Base-by-base conservation (phyloP, 2,329 filamentous ascomycete species). In the Bipolaris cookei region DNA sequence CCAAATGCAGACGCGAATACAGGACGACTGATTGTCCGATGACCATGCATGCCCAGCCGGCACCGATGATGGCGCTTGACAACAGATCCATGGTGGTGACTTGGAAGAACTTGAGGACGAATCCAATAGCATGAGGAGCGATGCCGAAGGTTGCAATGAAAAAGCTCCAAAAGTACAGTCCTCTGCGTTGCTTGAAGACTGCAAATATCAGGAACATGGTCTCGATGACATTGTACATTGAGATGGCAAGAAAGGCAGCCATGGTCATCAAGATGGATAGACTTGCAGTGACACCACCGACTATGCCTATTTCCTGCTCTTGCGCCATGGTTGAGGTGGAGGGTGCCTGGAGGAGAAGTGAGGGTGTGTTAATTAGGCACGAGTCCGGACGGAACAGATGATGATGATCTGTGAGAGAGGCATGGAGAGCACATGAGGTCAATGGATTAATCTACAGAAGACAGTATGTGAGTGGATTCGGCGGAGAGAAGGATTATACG, bases 11-110 rank as follows among this genome's bases (percentile, higher is more conserved):
- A 2, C 86, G 79, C 1, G 84, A 87, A 72, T 85, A 88, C 0
- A 88, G 74, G 1, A 88, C 85, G 13, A 87, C 57, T 0, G 81
- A 80, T 65, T 86, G 84, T 0, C 85, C 86, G 0, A 84, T 85
- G 0, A 88, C 82, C 83, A 87, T 86, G 2, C 74, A 65, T 67
- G 81, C 81, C 81, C 85, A 83, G 6, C 83, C 66, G 3, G 64
- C 37, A 20, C 41, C 54, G 37, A 58, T 46, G 13, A 58, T 51
- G 13, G 51, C n/a, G 51, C 58, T 61, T 18, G 59, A 59, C 8
- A 58, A 50, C 20, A 59, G 16, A 37, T 58, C 47, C 6, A 55
- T 76, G 73, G 46, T 54, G 21, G 51, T 61, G 34, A 62, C 48
- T 6, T 63, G 51, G 58, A 58, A 67, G 55, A 79, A 79, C 4